Percentiles rank a stretch among this genome's conserved stretches.
Conservation (phyloP, 257 asterid genomes). For the Rauvolfia tetraphylla region DNA sequence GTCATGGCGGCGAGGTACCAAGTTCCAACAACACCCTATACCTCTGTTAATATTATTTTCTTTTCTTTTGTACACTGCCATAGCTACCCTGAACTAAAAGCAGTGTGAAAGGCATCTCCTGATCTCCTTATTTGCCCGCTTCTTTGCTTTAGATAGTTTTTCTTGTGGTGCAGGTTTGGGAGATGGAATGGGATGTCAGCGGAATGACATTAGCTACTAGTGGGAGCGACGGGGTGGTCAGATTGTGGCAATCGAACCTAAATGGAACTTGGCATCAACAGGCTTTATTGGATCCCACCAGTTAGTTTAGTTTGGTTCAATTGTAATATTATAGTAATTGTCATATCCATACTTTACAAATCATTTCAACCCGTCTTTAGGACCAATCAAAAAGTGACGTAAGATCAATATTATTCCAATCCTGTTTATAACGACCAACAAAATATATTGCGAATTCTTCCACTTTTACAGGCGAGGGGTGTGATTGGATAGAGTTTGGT, state of each 20-base stretch:
- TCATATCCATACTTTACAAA: background rate
- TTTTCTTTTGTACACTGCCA: too few relatives aligned
- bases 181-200: constrained; percentile 97
- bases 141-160: background rate
- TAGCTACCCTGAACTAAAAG: background rate
- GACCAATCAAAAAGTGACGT: background rate
- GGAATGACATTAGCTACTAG: constrained; percentile 93
- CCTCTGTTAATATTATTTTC: background rate
- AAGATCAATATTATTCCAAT: background rate
- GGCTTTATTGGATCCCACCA: constrained; percentile 55
- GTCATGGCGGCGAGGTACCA: constrained; percentile 69
- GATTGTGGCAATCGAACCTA: constrained; percentile 84
- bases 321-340: background rate
- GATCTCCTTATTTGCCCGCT: background rate
- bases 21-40: constrained; percentile 11
- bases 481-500: too few relatives aligned
- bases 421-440: too few relatives aligned
- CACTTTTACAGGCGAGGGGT: too few relatives aligned
- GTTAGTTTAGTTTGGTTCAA: constrained; percentile 10
- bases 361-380: background rate
- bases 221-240: constrained; percentile 67
- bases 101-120: background rate
- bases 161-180: constrained; percentile 53
- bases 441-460: too few relatives aligned
- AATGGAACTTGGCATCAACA: constrained; percentile 79